These are phyloP conservation scores for Elaphomyces granulatus DNA, from an alignment of 495 filamentous ascomycete genomes.

Conservation along the genomic window DNA sequence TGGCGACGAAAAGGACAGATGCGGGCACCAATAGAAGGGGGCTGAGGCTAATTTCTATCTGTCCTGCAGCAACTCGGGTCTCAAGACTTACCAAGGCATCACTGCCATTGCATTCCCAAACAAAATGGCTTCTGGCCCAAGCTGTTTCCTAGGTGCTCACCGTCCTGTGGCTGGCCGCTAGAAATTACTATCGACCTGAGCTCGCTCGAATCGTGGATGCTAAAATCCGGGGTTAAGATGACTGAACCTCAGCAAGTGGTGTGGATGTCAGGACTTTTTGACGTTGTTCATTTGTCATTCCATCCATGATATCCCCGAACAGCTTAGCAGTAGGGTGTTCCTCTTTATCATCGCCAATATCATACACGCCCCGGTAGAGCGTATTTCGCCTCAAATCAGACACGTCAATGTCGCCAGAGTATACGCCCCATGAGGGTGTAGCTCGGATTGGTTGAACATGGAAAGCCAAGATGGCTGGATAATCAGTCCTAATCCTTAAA, in stretches of 20 bases:
- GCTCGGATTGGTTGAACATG: constrained; percentile 96
- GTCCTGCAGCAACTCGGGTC: too few species aligned
- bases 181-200: too few species aligned
- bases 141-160: too few species aligned
- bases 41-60: too few species aligned
- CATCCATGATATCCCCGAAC: constrained; percentile 86
- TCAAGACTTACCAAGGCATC: too few species aligned
- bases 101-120: too few species aligned
- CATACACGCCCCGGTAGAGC: constrained; percentile 73
- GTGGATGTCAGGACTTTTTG: constrained; percentile 87
- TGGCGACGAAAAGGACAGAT: too few species aligned
- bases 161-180: too few species aligned
- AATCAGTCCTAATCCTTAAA: constrained; percentile 70
- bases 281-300: constrained; percentile 56
- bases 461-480: constrained; percentile 85
- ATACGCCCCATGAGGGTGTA: constrained; percentile 86
- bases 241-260: constrained; percentile 74
- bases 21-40: too few species aligned
- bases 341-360: constrained; percentile 67
- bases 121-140: too few species aligned
- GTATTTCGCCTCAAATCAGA: constrained; percentile 80
- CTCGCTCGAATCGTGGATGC: constrained; percentile 71
- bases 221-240: constrained; percentile 81
- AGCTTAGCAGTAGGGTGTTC: constrained; percentile 73
- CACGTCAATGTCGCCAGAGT: constrained; percentile 71